Conservation (phyloP, 2,329 filamentous ascomycete species). For the Calonectria fujianensis region DNA sequence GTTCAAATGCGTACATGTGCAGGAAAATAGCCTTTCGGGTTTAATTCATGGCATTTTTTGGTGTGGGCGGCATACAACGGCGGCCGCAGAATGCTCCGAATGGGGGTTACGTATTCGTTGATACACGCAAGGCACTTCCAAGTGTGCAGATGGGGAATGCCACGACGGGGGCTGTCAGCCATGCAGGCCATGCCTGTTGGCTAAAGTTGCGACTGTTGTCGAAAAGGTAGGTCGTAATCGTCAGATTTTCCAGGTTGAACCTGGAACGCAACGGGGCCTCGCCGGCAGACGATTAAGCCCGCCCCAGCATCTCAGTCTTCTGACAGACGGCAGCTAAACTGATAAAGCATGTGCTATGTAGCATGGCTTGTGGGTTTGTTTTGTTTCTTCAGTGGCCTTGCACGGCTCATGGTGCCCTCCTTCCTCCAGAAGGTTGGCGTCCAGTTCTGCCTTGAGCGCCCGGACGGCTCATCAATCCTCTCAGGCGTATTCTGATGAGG, state of each 20-base stretch:
- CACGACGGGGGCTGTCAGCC: slow-evolving; percentile 17
- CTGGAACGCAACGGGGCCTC: slow-evolving; percentile 13
- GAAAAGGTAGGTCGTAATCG: slow-evolving; percentile 28
- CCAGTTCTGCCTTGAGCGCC: slow-evolving; percentile 69
- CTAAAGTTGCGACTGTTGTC: slow-evolving; percentile 31
- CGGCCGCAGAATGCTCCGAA: slow-evolving; percentile 33
- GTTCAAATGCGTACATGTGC: slow-evolving; percentile 23
- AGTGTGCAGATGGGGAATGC: slow-evolving; percentile 4
- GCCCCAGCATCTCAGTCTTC: slow-evolving; percentile 14
- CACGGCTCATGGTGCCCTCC: slow-evolving; percentile 73
- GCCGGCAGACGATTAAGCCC: slow-evolving; percentile 20
- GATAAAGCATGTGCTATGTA: slow-evolving; percentile 17
- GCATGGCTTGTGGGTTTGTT: slow-evolving; percentile 27
- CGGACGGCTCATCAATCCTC: slow-evolving; percentile 77
- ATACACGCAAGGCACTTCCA: slow-evolving; percentile 5
- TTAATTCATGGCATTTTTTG: slow-evolving; percentile 19
- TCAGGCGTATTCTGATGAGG: slow-evolving; percentile 73
- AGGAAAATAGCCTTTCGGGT: slow-evolving; percentile 32
- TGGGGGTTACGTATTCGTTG: slow-evolving; percentile 25
- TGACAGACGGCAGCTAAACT: slow-evolving; percentile 23
- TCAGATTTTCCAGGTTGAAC: slow-evolving; percentile 31
- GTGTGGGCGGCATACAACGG: slow-evolving; percentile 22
- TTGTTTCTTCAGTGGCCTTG: slow-evolving; percentile 47
- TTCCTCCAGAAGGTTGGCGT: slow-evolving; percentile 77
- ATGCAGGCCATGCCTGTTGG: slow-evolving; percentile 24